Conservation (phyloP, 2,329 filamentous ascomycete species). For the Endothia cerciana region DNA sequence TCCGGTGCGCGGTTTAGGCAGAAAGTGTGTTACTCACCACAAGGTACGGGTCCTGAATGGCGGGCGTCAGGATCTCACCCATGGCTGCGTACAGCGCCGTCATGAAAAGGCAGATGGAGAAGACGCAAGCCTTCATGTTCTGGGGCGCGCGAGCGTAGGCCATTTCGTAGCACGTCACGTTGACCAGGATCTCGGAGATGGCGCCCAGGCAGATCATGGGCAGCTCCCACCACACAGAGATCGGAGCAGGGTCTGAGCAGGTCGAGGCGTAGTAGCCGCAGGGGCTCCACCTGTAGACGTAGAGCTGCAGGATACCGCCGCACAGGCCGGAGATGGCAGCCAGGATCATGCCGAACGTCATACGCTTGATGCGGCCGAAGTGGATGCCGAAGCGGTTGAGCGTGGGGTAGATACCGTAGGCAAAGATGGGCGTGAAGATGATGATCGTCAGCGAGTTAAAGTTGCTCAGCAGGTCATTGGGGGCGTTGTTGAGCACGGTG, state of each 20-base stretch:
- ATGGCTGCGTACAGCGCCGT: constrained; percentile 60
- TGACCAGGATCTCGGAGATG: constrained; percentile 60
- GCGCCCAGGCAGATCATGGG: constrained; percentile 56
- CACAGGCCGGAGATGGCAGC: constrained; percentile 36
- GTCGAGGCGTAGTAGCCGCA: constrained; percentile 53
- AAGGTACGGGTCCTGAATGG: constrained; percentile 47
- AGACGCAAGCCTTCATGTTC: constrained; percentile 64
- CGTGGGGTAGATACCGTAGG: constrained; percentile 59
- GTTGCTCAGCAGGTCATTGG: constrained; percentile 65
- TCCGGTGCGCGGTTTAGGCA: neutral
- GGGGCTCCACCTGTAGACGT: constrained; percentile 59
- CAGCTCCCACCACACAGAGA: constrained; percentile 58
- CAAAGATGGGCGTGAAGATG: constrained; percentile 58
- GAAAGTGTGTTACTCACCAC: constrained; percentile 32
- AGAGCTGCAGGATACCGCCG: constrained; percentile 61
- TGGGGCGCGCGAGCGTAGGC: constrained; percentile 70
- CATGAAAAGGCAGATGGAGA: constrained; percentile 60
- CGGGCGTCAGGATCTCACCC: constrained; percentile 47
- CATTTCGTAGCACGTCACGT: constrained; percentile 68
- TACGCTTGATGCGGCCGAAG: constrained; percentile 62
- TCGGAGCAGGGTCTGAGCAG: constrained; percentile 43
- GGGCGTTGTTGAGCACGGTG: constrained; percentile 53
- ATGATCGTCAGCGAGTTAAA: constrained; percentile 64
- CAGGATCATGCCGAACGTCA: constrained; percentile 60
- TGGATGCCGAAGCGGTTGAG: constrained; percentile 55